Percentiles rank a stretch among this genome's conserved stretches.
phyloP scores from a whole-genome alignment of 2,329 filamentous ascomycete genomes.

The Anthostomella pinea region DNA sequence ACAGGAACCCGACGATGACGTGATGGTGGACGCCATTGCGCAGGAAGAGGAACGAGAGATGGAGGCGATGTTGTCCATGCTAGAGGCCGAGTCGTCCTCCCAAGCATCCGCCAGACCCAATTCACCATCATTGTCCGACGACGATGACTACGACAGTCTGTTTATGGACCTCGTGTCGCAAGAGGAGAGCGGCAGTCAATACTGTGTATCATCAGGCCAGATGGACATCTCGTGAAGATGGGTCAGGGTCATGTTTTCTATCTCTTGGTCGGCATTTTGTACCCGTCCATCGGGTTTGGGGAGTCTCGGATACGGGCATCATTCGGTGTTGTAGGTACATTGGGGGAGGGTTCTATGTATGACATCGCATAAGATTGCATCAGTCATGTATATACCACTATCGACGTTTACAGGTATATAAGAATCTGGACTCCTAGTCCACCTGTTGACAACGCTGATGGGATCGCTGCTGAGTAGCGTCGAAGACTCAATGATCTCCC shows the following conservation, averaged over 20 bases:
- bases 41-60: slow-evolving; percentile 55
- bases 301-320: slow-evolving; percentile 14
- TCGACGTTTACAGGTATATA: slow-evolving; percentile 21
- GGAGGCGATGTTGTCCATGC: slow-evolving; percentile 53
- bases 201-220: slow-evolving; percentile 33
- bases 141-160: slow-evolving; percentile 59
- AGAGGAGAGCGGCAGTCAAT: slow-evolving; percentile 21
- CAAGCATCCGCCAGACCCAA: slow-evolving; percentile 25
- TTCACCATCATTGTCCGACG: slow-evolving; percentile 45
- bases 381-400: slow-evolving; percentile 20
- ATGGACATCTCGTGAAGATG: slow-evolving; percentile 46
- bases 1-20: slow-evolving; percentile 39
- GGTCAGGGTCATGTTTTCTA: slow-evolving; percentile 2
- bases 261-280: slow-evolving; percentile 6
- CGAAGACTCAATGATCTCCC: no score
- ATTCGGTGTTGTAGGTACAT: slow-evolving; percentile 22
- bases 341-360: slow-evolving; percentile 19
- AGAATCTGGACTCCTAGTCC: no score
- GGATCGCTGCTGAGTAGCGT: no score
- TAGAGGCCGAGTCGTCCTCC: slow-evolving; percentile 29
- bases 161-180: slow-evolving; percentile 65
- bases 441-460: no score
- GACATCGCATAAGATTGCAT: slow-evolving; percentile 13
- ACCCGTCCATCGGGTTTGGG: slow-evolving; percentile 8
- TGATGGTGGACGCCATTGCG: slow-evolving; percentile 51